phyloP scores from a whole-genome alignment of 805 yeast species.

The Kurtzmaniella fragi region DNA sequence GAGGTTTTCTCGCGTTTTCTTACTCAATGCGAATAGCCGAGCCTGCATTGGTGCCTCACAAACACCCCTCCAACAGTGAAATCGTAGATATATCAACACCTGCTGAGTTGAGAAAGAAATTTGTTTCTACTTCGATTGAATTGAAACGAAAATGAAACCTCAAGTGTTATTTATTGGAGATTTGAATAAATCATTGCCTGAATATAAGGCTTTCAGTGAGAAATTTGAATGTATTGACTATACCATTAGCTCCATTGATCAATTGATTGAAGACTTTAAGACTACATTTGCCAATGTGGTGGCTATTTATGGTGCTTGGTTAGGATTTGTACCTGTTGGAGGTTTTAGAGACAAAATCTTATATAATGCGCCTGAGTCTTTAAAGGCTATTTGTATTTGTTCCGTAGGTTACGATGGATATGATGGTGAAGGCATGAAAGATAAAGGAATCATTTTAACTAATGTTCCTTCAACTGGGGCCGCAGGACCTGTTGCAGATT shows the following conservation, averaged over 20 bases:
- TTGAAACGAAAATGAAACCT: conserved; percentile 13
- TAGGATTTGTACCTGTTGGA: conserved; percentile 48
- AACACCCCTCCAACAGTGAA: too few species aligned
- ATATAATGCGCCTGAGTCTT: conserved; percentile 36
- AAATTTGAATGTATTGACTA: conserved; percentile 37
- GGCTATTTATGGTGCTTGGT: conserved; percentile 59
- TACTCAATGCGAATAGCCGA: too few species aligned
- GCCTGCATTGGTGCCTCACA: too few species aligned
- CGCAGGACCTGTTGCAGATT: conserved; percentile 68
- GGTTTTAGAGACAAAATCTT: conserved; percentile 44
- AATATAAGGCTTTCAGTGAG: conserved; percentile 37
- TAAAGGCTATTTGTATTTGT: conserved; percentile 48
- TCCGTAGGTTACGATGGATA: conserved; percentile 56
- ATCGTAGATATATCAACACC: too few species aligned
- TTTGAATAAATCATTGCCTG: conserved; percentile 41
- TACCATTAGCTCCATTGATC: conserved; percentile 36
- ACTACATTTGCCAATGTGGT: conserved; percentile 36
- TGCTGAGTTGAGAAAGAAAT: too few species aligned
- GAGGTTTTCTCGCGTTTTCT: too few species aligned
- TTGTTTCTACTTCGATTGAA: too few species aligned
- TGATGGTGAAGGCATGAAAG: conserved; percentile 37
- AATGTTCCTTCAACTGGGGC: conserved; percentile 56
- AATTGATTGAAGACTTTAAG: conserved; percentile 36
- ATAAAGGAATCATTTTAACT: conserved; percentile 47
- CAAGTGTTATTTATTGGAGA: conserved; percentile 48